These are phyloP conservation scores for Pyrus betulifolia DNA, from an alignment of 306 rosid genomes.

Conservation along the genomic window DNA sequence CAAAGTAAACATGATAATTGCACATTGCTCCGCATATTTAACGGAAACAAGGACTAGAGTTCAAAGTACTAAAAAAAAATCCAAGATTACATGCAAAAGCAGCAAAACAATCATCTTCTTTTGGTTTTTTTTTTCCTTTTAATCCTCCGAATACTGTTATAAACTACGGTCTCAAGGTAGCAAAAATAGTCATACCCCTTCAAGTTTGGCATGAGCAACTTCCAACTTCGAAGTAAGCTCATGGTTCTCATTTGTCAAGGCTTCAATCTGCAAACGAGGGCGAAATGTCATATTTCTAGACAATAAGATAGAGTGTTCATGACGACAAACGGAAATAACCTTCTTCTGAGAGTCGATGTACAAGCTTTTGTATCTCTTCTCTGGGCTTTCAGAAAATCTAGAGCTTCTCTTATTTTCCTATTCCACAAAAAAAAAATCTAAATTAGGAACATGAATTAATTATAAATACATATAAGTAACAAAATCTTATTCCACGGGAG, in stretches of 20 bases:
- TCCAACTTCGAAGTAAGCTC: conserved; percentile 42
- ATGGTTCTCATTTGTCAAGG: conserved; percentile 34
- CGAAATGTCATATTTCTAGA: neutral
- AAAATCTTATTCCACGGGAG: neutral
- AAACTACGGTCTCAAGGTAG: neutral
- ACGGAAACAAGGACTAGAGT: neutral
- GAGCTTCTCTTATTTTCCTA: conserved; percentile 23
- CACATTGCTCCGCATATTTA: neutral
- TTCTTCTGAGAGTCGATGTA: conserved; percentile 51
- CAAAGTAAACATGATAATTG: neutral
- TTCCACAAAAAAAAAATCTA: neutral
- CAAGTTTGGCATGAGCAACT: conserved; percentile 47
- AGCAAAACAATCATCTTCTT: neutral
- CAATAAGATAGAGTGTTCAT: neutral
- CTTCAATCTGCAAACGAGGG: conserved; percentile 41
- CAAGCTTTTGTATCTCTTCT: conserved; percentile 28
- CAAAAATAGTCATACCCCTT: conserved; percentile 44
- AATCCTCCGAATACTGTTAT: neutral
- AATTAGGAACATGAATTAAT: neutral
- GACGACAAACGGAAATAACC: conserved; percentile 25
- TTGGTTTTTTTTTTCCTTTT: neutral
- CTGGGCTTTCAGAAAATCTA: conserved; percentile 13
- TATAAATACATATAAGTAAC: neutral
- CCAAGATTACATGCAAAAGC: neutral
- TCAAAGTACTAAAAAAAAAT: neutral